Percentiles rank a stretch among this genome's conserved stretches.
phyloP scores from a whole-genome alignment of 257 asterid species.

The Gentiana macrophylla region DNA sequence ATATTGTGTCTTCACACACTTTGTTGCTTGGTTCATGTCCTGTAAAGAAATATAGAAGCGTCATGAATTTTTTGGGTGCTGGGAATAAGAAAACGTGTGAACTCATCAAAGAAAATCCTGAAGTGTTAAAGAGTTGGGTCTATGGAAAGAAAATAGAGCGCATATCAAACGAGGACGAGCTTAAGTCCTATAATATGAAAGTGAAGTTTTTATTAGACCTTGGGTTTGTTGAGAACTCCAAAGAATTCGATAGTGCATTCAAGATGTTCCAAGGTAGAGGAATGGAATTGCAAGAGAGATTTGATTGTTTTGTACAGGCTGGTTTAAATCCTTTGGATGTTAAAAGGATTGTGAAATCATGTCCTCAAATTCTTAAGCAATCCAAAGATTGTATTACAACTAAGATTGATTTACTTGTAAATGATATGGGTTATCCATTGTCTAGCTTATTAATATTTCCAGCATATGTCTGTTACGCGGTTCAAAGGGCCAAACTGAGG shows the following conservation, averaged over 20 bases:
- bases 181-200: slow-evolving; percentile 23
- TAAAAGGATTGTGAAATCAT: slow-evolving; percentile 27
- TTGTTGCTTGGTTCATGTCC: slow-evolving; percentile 44
- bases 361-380: slow-evolving; percentile 56
- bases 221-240: slow-evolving; percentile 48
- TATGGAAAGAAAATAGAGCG: slow-evolving; percentile 32
- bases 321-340: slow-evolving; percentile 45
- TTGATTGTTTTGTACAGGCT: slow-evolving; percentile 38
- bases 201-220: slow-evolving; percentile 45
- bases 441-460: slow-evolving; percentile 39
- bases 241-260: slow-evolving; percentile 44
- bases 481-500: slow-evolving; percentile 41
- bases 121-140: slow-evolving; percentile 36
- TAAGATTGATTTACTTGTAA: slow-evolving; percentile 39
- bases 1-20: slow-evolving; percentile 26
- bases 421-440: slow-evolving; percentile 37
- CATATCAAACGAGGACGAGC: slow-evolving; percentile 13
- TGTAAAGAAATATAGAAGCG: slow-evolving; percentile 32
- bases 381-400: slow-evolving; percentile 30
- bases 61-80: slow-evolving; percentile 19
- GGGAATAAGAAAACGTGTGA: slow-evolving; percentile 37
- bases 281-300: slow-evolving; percentile 58
- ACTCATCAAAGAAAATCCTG: slow-evolving; percentile 45
- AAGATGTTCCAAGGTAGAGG: slow-evolving; percentile 47
- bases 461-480: slow-evolving; percentile 29